Percentiles rank a stretch among this genome's conserved stretches.
phyloP scores from a whole-genome alignment of 805 yeast species.

The Nakazawaea ambrosiae region DNA sequence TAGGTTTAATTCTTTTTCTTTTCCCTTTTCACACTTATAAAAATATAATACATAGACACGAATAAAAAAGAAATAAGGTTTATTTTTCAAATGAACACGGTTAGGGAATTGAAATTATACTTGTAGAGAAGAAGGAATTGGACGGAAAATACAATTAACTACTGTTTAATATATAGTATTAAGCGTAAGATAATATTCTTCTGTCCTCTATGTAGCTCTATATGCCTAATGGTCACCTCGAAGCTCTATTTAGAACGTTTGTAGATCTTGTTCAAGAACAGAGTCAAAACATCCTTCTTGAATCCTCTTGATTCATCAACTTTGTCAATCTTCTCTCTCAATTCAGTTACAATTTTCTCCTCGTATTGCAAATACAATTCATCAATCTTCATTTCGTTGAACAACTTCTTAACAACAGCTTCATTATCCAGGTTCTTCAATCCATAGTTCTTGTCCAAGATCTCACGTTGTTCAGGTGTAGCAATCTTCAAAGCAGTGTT shows the following conservation, averaged over 20 bases:
- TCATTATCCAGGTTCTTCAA: conserved; percentile 66
- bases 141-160: too few species aligned
- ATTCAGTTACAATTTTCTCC: conserved; percentile 61
- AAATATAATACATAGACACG: too few species aligned
- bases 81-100: too few species aligned
- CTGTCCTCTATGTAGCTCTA: too few species aligned
- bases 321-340: conserved; percentile 56
- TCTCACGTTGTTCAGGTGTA: conserved; percentile 70
- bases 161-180: too few species aligned
- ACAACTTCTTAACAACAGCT: conserved; percentile 62
- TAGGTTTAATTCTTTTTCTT: background rate
- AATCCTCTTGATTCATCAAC: conserved; percentile 93
- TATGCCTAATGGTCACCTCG: too few species aligned
- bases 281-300: conserved; percentile 76
- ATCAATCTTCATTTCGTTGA: conserved; percentile 66
- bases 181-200: too few species aligned
- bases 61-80: too few species aligned
- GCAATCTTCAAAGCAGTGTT: conserved; percentile 84
- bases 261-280: conserved; percentile 85
- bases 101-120: too few species aligned
- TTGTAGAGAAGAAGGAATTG: too few species aligned
- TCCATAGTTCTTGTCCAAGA: conserved; percentile 88
- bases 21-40: too few species aligned
- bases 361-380: conserved; percentile 73
- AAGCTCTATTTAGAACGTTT: conserved; percentile 80